phyloP scores from a whole-genome alignment of 2,329 filamentous ascomycete genomes.

The Pseudopyricularia cyperi region DNA sequence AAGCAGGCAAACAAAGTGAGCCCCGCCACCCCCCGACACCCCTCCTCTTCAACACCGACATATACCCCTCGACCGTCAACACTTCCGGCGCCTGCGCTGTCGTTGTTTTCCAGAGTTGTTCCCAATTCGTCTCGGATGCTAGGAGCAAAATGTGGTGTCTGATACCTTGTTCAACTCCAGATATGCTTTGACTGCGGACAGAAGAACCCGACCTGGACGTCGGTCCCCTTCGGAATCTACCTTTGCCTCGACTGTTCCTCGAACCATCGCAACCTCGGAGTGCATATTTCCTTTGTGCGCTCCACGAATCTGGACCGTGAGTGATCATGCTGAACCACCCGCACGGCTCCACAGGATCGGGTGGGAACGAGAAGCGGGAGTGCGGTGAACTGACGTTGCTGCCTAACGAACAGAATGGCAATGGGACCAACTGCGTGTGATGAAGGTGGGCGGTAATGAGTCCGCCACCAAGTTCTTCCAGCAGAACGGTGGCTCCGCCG shows the following conservation, averaged over 20 bases:
- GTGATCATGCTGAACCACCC: constrained; percentile 19
- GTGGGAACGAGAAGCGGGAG: background rate
- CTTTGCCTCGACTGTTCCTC: constrained; percentile 96
- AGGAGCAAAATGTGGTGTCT: constrained; percentile 7
- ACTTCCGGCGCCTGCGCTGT: background rate
- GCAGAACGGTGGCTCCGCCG: constrained; percentile 85
- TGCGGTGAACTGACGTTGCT: constrained; percentile 11
- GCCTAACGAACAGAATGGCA: constrained; percentile 61
- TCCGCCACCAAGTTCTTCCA: constrained; percentile 98
- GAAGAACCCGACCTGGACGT: constrained; percentile 98
- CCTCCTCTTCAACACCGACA: background rate
- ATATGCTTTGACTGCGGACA: constrained; percentile 97
- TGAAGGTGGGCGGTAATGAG: constrained; percentile 98
- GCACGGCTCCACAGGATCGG: too few species aligned
- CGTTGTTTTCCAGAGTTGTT: background rate
- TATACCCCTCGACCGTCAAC: background rate
- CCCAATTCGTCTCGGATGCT: background rate
- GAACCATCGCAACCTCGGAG: constrained; percentile 92
- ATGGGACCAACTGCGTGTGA: constrained; percentile 93
- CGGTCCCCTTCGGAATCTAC: constrained; percentile 89
- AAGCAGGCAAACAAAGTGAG: constrained; percentile 89
- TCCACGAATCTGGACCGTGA: constrained; percentile 97
- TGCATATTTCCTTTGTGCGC: constrained; percentile 97
- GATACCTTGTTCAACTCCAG: constrained; percentile 29
- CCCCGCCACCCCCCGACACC: constrained; percentile 3